Conservation (phyloP, 306 rosid genomes). For the Lotus japonicus region DNA sequence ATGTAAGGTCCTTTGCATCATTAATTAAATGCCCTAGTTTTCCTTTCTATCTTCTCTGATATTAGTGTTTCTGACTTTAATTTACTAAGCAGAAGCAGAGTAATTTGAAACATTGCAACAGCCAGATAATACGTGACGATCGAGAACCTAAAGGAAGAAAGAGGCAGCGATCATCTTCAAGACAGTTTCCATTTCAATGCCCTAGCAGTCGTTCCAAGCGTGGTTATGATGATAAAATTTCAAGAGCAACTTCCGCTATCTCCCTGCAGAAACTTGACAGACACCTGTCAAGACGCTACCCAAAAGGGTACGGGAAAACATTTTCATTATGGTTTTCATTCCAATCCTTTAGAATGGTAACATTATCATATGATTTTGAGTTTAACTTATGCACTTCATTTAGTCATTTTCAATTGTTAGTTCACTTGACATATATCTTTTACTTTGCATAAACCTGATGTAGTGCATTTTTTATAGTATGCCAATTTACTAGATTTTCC, state of each 20-base stretch:
- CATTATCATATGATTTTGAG: constrained; percentile 7
- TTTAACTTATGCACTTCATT: neutral
- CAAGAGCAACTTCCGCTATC: constrained; percentile 25
- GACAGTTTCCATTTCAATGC: constrained; percentile 24
- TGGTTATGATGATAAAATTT: constrained; percentile 29
- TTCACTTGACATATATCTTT: constrained; percentile 6
- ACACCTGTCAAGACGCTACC: constrained; percentile 20
- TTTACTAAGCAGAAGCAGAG: constrained; percentile 39
- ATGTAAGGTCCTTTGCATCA: constrained; percentile 46
- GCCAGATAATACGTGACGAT: constrained; percentile 24
- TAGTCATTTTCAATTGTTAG: neutral
- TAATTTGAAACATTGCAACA: constrained; percentile 34
- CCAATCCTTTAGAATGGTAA: neutral
- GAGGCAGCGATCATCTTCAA: constrained; percentile 37
- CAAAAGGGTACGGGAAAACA: constrained; percentile 33
- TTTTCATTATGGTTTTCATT: constrained; percentile 6
- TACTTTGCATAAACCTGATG: neutral
- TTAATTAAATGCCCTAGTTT: constrained; percentile 9
- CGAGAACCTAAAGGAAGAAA: constrained; percentile 30
- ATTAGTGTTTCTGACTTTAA: constrained; percentile 19
- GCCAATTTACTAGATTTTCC: constrained; percentile 4
- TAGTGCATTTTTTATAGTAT: neutral
- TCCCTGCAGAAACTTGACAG: constrained; percentile 15
- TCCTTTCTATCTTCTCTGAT: constrained; percentile 8
- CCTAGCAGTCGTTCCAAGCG: constrained; percentile 25